These are phyloP conservation scores for Teunomyces atbi DNA, from an alignment of 805 yeast species.

Conservation along the genomic window DNA sequence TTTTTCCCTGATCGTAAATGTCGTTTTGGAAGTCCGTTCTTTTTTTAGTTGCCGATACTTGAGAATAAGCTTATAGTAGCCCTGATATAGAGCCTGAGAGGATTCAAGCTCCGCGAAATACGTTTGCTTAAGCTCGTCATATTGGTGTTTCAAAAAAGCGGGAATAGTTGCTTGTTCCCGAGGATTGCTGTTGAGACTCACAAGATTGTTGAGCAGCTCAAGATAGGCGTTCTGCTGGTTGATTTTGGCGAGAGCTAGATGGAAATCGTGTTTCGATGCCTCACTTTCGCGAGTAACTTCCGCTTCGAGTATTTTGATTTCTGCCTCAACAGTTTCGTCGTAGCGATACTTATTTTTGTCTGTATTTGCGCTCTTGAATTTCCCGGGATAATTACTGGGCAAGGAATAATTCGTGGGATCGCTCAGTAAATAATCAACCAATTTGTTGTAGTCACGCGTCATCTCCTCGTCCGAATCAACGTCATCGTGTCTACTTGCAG, in stretches of 20 bases:
- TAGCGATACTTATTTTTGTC: neutral
- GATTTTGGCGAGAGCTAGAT: constrained; percentile 7
- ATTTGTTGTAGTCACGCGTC: constrained; percentile 8
- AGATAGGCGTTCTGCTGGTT: constrained; percentile 18
- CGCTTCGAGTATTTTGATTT: neutral
- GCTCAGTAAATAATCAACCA: constrained; percentile 5
- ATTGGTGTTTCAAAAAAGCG: constrained; percentile 11
- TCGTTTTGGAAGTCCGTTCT: neutral
- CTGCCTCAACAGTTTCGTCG: neutral
- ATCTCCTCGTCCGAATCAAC: constrained; percentile 12
- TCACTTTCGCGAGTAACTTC: constrained; percentile 23
- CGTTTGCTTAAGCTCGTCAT: constrained; percentile 21
- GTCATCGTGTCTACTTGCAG: constrained; percentile 5
- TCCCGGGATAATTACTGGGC: constrained; percentile 22
- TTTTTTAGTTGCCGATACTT: constrained; percentile 23
- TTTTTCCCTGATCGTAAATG: constrained; percentile 14
- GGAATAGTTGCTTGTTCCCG: constrained; percentile 10
- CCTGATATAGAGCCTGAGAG: constrained; percentile 27
- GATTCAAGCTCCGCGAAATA: constrained; percentile 28
- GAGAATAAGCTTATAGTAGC: constrained; percentile 27
- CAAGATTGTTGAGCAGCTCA: constrained; percentile 18
- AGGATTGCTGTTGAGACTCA: constrained; percentile 15
- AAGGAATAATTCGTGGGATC: constrained; percentile 11
- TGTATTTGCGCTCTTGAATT: constrained; percentile 5
- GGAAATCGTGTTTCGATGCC: constrained; percentile 24